Base-by-base conservation (phyloP, 331 rosid species). In the Stylosanthes scabra region DNA sequence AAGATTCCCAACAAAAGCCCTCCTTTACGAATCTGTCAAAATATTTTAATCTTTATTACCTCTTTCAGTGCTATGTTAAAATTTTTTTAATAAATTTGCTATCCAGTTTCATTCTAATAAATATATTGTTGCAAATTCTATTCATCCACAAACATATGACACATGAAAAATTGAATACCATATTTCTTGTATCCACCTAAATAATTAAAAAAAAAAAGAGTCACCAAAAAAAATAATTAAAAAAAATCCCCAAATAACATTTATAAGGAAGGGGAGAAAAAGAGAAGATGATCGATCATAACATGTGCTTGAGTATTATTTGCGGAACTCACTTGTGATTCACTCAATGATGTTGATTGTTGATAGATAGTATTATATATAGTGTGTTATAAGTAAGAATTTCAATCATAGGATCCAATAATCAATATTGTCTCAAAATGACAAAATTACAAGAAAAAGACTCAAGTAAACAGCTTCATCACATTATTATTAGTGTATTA, bases 241-340 rank as follows among this genome's bases (percentile, higher is more conserved):
- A 31, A 51, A 9, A 28, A 9, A 0, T 12, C 3, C 25, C 25
- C 1, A 20, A 20, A 20, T 20, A 20, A 20, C 25, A 20, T 0
- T 20, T 20, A 20, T 20, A 20, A 20, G 25, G 10, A 46, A n/a
- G n/a, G 13, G 57, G 14, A 50, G n/a, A 34, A 2, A 76, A 71
- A 27, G 8, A 20, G 7, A 46, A 52, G 16, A 45, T 55, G 52
- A 28, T n/a, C n/a, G n/a, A n/a, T 40, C 60, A 54, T 15, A 28
- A 45, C 60, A 54, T 15, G 55, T 74, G 73, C 56, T 68, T 63
- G 74, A 82, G 13, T 42, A 10, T 58, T 69, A 75, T 65, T 85
- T 50, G 82, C 4, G 6, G 72, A 42, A 74, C 7, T 81, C 71
- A 77, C 86, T 82, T 85, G 72, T 63, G 69, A 39, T 76, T 58